A percentile compares a stretch with the other conserved stretches of the same genome.
Conservation (phyloP, 129 eudicot genomes). For the Lonicera japonica region DNA sequence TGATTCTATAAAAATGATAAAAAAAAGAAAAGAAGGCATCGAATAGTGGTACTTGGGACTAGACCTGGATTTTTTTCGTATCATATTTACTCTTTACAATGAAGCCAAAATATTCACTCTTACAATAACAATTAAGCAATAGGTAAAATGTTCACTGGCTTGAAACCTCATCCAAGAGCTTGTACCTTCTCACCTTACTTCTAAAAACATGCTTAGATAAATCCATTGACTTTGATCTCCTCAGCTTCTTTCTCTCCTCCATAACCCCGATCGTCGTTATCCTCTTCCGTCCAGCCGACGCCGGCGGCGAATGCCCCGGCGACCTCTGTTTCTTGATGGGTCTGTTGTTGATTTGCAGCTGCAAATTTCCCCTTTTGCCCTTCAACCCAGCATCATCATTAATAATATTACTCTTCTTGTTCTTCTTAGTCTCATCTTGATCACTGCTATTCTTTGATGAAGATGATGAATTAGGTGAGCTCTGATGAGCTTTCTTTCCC, state of each 20-base stretch:
- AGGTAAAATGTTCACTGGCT: slow-evolving; percentile 13
- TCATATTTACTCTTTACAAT: no score
- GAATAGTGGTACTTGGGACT: no score
- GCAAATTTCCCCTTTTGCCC: slow-evolving; percentile 18
- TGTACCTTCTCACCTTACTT: slow-evolving; percentile 81
- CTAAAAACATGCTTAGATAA: slow-evolving; percentile 37
- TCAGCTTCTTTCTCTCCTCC: slow-evolving; percentile 6
- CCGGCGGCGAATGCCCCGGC: slow-evolving; percentile 40
- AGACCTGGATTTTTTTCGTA: no score
- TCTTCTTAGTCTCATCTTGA: slow-evolving; percentile 26
- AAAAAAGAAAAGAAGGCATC: no score
- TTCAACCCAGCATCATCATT: background rate
- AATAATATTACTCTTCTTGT: slow-evolving; percentile 6
- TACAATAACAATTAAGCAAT: no score
- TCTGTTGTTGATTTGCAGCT: slow-evolving; percentile 15
- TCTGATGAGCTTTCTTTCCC: slow-evolving; percentile 2
- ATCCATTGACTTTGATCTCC: slow-evolving; percentile 47
- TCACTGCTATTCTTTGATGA: slow-evolving; percentile 15
- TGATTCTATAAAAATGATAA: no score
- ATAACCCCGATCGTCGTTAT: slow-evolving; percentile 7
- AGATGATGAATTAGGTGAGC: slow-evolving; percentile 44
- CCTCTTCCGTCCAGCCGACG: slow-evolving; percentile 33
- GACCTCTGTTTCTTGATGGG: slow-evolving; percentile 33
- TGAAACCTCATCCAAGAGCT: slow-evolving; percentile 70
- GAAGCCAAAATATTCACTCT: no score